Conservation (phyloP, 2,329 filamentous ascomycete genomes). For the Eutypella sp. region DNA sequence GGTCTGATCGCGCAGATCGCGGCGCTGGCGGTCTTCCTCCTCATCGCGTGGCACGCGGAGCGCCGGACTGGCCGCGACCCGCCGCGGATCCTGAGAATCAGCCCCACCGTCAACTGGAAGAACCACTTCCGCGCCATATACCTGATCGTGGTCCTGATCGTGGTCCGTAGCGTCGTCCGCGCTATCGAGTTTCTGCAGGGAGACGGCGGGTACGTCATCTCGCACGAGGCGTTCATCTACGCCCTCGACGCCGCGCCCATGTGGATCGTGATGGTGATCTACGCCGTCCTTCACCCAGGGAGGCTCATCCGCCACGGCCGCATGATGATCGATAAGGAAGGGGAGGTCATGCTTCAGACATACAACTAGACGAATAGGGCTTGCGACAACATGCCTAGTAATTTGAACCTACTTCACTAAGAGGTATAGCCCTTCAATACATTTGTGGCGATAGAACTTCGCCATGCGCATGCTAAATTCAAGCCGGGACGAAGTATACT, state of each 20-base stretch:
- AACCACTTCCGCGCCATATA: conserved; percentile 1
- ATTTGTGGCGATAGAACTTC: no score
- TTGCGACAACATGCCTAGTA: no score
- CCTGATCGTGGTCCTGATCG: background rate
- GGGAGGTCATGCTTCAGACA: background rate
- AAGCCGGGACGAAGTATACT: background rate
- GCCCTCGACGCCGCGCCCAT: conserved; percentile 1
- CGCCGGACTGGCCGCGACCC: background rate
- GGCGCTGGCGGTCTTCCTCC: background rate
- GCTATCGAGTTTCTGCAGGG: conserved; percentile 1
- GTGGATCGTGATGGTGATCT: conserved; percentile 5
- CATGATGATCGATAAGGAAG: background rate
- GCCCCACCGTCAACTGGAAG: background rate
- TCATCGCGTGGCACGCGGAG: background rate
- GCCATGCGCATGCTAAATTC: no score
- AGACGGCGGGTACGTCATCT: background rate
- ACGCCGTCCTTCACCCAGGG: background rate
- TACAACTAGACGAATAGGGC: no score
- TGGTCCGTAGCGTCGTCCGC: background rate
- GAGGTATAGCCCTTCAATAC: no score
- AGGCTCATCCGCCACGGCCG: background rate
- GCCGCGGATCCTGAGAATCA: background rate
- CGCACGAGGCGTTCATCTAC: conserved; percentile 3
- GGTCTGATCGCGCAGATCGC: background rate
- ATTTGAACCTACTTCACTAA: no score